These are phyloP conservation scores for Trypanosoma caninum DNA, from an alignment of 208 protist species.

Conservation along the genomic window DNA sequence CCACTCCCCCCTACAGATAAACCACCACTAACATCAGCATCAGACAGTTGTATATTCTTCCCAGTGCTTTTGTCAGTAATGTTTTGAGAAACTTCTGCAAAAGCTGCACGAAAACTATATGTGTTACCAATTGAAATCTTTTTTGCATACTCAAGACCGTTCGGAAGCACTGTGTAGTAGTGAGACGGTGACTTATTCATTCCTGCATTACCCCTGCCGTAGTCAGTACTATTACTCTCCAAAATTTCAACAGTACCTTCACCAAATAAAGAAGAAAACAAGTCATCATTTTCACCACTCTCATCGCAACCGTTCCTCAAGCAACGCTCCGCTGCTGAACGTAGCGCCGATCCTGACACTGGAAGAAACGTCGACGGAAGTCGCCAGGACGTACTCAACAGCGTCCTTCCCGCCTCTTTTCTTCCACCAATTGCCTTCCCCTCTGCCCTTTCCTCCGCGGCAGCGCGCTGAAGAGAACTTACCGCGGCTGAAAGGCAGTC, in stretches of 20 bases:
- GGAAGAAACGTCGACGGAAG: constrained; percentile 38
- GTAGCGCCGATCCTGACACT: constrained; percentile 43
- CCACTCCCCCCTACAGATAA: too few species aligned
- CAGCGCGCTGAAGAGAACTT: constrained; percentile 25
- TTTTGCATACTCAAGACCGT: constrained; percentile 30
- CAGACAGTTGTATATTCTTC: not conserved
- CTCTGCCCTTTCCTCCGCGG: not conserved
- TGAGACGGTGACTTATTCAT: not conserved
- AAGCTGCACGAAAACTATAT: constrained; percentile 42
- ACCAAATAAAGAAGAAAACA: too few species aligned
- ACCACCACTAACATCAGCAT: too few species aligned
- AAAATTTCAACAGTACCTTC: not conserved
- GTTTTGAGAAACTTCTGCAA: constrained; percentile 16
- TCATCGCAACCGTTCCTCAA: not conserved
- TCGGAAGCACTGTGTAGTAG: constrained; percentile 13
- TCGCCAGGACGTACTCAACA: not conserved
- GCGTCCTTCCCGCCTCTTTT: not conserved
- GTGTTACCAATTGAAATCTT: constrained; percentile 45
- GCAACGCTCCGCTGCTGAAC: constrained; percentile 32
- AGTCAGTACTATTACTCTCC: not conserved
- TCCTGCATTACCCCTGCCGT: not conserved
- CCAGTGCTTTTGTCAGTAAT: not conserved
- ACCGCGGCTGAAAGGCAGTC: constrained; percentile 46
- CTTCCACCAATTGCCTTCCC: not conserved
- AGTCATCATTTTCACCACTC: too few species aligned